Evolutionary conservation across 352 stramenopile species (phyloP), one percentile per base, ranked within the genome.

Genomic region (Pythium volutum): DNA sequence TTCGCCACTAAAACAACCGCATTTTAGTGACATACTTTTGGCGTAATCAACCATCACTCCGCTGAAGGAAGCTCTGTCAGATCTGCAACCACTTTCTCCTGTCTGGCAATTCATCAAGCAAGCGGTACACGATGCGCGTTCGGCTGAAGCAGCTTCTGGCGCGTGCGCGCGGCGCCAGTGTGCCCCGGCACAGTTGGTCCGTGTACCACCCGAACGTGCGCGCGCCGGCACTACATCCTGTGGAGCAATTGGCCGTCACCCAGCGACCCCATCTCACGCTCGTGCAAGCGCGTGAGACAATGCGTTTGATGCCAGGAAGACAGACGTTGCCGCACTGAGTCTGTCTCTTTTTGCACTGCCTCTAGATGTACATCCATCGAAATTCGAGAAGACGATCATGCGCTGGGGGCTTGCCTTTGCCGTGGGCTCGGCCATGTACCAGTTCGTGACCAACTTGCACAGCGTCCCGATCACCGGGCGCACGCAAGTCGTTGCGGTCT

Each of bases 401-500:
- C 61, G 75, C 18, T 82, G 71, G 73, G 70, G 74, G 0, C 53
- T 66, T 2, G 64, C 67, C 48, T 62, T 87, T 33, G 77, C 64
- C 5, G 67, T 87, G 45, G 64, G 68, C 2, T 71, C 80, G 48
- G 80, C 80, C 34, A 63, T 70, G 43, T 87, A 87, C 50, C 80
- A 89, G 66, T 89, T 89, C 56, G 43, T 84, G 36, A 87, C 74
- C 18, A 89, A 89, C 55, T 63, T 89, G 54, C 77, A 87, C 69
- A 84, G 66, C 15, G 77, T 89, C 23, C 80, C 80, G 47, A 87
- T 89, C 64, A 85, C 74, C 7, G 76, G 73, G 1, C 77, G 80
- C 11, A 87, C 77, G 27, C 80, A 89, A 46, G 80, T 89, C 59
- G 80, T 89, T 16, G 80, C 76, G 11, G 62, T 89, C 34, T 81